Evolutionary conservation across 1,284 basidiomycete species (phyloP).

Genomic region (Phylloporus sp.): DNA sequence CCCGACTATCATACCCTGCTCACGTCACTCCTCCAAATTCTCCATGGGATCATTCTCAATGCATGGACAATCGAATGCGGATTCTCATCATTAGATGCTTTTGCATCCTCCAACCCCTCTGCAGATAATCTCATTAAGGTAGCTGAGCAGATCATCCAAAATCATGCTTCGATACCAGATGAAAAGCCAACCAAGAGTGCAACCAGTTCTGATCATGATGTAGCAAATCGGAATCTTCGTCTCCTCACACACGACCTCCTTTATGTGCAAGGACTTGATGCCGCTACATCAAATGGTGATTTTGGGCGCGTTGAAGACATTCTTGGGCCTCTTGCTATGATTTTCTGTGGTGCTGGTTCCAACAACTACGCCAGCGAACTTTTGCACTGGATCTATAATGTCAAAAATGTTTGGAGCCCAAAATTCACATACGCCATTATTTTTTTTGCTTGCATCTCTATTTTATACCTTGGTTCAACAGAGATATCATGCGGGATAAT

Average conservation of each 20-base stretch:
- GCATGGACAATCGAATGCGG: slow-evolving; percentile 3
- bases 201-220: no score
- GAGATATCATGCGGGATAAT: slow-evolving; percentile 38
- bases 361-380: slow-evolving; percentile 44
- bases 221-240: slow-evolving; percentile 22
- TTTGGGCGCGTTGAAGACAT: slow-evolving; percentile 41
- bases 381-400: slow-evolving; percentile 36
- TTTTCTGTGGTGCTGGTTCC: slow-evolving; percentile 39
- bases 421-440: slow-evolving; percentile 29
- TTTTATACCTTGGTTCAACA: neutral
- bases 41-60: neutral
- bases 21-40: neutral
- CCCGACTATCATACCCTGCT: neutral
- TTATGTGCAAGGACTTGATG: slow-evolving; percentile 32
- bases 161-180: neutral
- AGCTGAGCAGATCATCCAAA: neutral
- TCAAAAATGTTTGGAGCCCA: slow-evolving; percentile 39
- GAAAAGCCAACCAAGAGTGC: no score
- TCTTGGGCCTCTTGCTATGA: slow-evolving; percentile 31
- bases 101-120: neutral
- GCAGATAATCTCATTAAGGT: neutral
- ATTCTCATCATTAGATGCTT: neutral
- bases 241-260: slow-evolving; percentile 36
- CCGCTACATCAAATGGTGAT: slow-evolving; percentile 38
- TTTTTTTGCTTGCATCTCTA: no score